These are phyloP conservation scores for Austroboletus novae-zelandiae DNA, from an alignment of 1,284 basidiomycete genomes.

Conservation along the genomic window DNA sequence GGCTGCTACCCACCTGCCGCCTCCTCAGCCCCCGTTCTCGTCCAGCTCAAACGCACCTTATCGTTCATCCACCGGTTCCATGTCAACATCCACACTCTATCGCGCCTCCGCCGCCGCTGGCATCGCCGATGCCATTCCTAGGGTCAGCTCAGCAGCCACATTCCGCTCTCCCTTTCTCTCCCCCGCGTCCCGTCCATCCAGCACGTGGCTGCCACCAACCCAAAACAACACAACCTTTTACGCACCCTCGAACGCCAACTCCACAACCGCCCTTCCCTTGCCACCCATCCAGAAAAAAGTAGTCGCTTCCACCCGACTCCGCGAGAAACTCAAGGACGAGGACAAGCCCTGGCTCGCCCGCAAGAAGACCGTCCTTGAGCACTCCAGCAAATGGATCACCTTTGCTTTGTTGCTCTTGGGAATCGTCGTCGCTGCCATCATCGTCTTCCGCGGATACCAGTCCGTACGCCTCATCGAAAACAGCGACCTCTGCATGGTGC, in stretches of 20 bases:
- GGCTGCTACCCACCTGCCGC: constrained; percentile 21
- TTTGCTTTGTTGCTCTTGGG: constrained; percentile 43
- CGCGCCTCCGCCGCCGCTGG: constrained; percentile 28
- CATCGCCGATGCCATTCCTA: constrained; percentile 24
- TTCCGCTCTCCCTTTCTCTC: constrained; percentile 69
- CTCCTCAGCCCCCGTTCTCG: constrained; percentile 57
- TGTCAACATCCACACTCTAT: constrained; percentile 25
- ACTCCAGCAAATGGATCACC: constrained; percentile 45
- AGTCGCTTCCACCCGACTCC: constrained; percentile 47
- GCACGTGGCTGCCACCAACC: constrained; percentile 56
- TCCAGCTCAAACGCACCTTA: constrained; percentile 40
- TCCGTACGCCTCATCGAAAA: constrained; percentile 37
- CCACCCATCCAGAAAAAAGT: constrained; percentile 43
- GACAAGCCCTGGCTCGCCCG: constrained; percentile 53
- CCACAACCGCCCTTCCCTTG: constrained; percentile 33
- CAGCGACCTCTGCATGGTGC: constrained; percentile 58
- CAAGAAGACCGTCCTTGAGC: constrained; percentile 32
- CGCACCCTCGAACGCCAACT: constrained; percentile 34
- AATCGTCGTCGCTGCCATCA: constrained; percentile 37
- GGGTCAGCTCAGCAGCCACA: constrained; percentile 48
- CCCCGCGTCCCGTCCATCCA: constrained; percentile 62
- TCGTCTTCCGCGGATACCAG: constrained; percentile 34
- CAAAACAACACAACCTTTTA: constrained; percentile 19
- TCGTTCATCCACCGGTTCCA: constrained; percentile 24
- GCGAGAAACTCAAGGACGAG: constrained; percentile 43